phyloP scores from a whole-genome alignment of 495 filamentous ascomycete species.

The Ascobolus immersus region DNA sequence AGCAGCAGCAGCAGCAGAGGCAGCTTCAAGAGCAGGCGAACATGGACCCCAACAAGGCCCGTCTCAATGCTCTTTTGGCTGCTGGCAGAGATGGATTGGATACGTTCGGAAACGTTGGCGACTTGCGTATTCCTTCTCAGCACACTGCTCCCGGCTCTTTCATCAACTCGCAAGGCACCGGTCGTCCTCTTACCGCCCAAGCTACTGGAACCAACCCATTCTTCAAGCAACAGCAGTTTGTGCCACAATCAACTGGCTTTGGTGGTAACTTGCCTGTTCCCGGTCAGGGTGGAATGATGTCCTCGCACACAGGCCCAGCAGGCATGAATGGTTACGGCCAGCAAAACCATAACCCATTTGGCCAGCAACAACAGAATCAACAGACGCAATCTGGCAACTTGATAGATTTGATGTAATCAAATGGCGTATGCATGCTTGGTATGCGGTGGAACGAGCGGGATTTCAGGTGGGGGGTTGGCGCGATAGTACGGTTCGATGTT shows the following conservation, averaged over 20 bases:
- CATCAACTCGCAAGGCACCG: constrained; percentile 68
- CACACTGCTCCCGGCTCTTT: constrained; percentile 94
- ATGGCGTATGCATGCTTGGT: too few species aligned
- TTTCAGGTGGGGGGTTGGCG: too few species aligned
- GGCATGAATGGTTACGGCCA: constrained; percentile 24
- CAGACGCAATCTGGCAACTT: constrained; percentile 48
- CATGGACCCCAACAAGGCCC: constrained; percentile 58
- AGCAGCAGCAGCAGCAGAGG: constrained; percentile 20
- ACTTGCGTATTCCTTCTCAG: constrained; percentile 83
- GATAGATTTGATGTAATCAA: constrained; percentile 89
- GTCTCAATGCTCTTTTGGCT: constrained; percentile 69
- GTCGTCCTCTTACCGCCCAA: constrained; percentile 30
- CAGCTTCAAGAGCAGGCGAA: constrained; percentile 17
- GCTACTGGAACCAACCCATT: constrained; percentile 83
- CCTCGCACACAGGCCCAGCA: constrained; percentile 56
- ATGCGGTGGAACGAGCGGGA: too few species aligned
- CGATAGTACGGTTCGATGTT: too few species aligned
- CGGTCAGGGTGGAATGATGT: constrained; percentile 26
- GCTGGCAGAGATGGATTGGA: constrained; percentile 65
- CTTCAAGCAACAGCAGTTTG: constrained; percentile 43
- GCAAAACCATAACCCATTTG: constrained; percentile 18
- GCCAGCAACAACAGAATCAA: constrained; percentile 33
- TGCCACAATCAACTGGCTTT: constrained; percentile 29
- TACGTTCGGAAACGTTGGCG: constrained; percentile 87
- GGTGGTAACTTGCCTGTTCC: constrained; percentile 15